Percentiles rank a stretch among this genome's conserved stretches.
These are phyloP conservation scores for Dipteronia sinensis DNA, from an alignment of 345 rosid genomes.

Conservation along the genomic window DNA sequence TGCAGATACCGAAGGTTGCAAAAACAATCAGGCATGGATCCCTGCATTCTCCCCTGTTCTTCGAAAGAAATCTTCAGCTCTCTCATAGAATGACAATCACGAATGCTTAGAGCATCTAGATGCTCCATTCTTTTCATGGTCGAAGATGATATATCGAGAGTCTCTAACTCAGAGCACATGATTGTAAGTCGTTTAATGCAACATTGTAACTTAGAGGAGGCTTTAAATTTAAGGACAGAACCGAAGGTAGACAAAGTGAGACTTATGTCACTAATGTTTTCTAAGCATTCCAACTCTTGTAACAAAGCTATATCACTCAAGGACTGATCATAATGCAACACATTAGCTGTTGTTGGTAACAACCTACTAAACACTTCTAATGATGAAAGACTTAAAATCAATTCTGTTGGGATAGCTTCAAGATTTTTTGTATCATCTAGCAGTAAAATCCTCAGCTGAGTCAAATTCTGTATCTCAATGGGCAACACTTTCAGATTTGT, in stretches of 20 bases:
- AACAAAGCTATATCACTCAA: not conserved
- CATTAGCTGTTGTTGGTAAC: not conserved
- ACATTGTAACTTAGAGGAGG: not conserved
- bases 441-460: conserved; percentile 1
- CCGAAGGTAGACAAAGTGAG: not conserved
- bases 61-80: not conserved
- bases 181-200: not conserved
- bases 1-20: not conserved
- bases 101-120: not conserved
- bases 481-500: conserved; percentile 10
- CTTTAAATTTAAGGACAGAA: not conserved
- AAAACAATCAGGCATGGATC: not conserved
- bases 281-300: not conserved
- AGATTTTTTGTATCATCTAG: conserved; percentile 1
- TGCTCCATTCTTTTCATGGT: not conserved
- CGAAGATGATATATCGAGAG: not conserved
- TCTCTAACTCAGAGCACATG: not conserved
- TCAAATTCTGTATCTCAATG: not conserved
- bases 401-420: not conserved
- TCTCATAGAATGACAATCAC: not conserved
- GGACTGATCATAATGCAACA: too few species aligned
- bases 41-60: not conserved
- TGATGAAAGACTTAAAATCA: conserved; percentile 9
- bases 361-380: conserved; percentile 16
- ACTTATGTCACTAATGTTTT: not conserved